Conservation (phyloP, 805 yeast species). For the Kockiozyma suomiensis region DNA sequence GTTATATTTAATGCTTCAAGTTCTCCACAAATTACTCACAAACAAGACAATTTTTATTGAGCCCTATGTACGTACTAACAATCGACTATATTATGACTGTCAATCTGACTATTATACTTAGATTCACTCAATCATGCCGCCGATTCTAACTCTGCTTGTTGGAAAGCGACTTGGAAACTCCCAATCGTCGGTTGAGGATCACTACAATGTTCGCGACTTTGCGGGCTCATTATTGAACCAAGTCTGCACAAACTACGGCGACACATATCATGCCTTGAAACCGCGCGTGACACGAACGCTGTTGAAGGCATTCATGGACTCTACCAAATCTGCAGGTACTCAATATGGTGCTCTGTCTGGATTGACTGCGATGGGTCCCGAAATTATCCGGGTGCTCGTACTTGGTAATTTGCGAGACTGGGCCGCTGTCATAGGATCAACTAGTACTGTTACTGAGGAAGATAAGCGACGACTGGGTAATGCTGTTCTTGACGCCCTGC, state of each 20-base stretch:
- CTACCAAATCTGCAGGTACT: constrained; percentile 77
- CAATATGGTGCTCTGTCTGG: constrained; percentile 92
- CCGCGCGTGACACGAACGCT: constrained; percentile 94
- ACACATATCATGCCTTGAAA: constrained; percentile 82
- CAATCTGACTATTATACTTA: constrained; percentile 44
- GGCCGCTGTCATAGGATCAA: constrained; percentile 46
- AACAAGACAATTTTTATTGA: constrained; percentile 87
- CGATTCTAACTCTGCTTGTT: constrained; percentile 81
- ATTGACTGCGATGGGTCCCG: constrained; percentile 78
- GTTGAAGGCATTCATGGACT: constrained; percentile 84
- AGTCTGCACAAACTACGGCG: constrained; percentile 77
- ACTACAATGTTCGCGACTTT: constrained; percentile 76
- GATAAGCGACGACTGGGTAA: constrained; percentile 55
- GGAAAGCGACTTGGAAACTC: constrained; percentile 81
- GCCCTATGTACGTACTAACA: constrained; percentile 50
- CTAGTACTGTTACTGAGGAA: constrained; percentile 43
- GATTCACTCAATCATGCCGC: constrained; percentile 96
- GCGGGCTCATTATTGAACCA: constrained; percentile 81
- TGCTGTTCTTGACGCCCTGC: constrained; percentile 58
- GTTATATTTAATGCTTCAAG: constrained; percentile 83
- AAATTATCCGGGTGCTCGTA: constrained; percentile 79
- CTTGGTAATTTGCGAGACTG: constrained; percentile 84
- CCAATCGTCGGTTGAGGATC: constrained; percentile 42
- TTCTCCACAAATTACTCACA: constrained; percentile 77
- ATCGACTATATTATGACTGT: neutral